These are phyloP conservation scores for Aspergillus ibericus DNA, from an alignment of 2,329 filamentous ascomycete species.

Conservation along the genomic window DNA sequence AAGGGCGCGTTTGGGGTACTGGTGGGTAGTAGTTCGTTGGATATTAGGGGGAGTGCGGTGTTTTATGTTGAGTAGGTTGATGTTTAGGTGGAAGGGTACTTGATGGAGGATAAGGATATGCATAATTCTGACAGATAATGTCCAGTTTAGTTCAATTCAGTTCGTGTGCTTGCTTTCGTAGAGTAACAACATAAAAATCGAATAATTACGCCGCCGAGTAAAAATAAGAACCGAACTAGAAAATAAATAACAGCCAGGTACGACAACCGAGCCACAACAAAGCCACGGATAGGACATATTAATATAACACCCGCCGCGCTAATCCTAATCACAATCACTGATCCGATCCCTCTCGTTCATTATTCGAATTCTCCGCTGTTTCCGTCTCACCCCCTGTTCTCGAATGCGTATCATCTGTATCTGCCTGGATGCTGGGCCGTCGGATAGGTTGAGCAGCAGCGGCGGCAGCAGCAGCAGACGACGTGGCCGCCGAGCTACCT, in stretches of 20 bases:
- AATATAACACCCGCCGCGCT: background rate
- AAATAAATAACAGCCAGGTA: no score
- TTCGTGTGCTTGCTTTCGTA: background rate
- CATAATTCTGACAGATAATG: background rate
- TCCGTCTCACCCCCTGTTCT: background rate
- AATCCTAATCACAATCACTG: no score
- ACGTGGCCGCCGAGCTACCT: constrained; percentile 1
- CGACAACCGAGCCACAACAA: no score
- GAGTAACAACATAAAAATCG: background rate
- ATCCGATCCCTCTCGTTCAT: constrained; percentile 1
- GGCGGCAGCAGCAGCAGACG: no score
- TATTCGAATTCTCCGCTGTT: background rate
- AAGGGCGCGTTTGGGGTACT: constrained; percentile 65
- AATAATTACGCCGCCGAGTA: no score
- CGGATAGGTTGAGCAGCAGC: background rate
- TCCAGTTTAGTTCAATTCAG: background rate
- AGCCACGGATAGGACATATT: background rate
- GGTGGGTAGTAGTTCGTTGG: constrained; percentile 55
- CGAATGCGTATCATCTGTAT: background rate
- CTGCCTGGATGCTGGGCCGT: background rate
- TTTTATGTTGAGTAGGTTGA: constrained; percentile 28
- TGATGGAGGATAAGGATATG: background rate
- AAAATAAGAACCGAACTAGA: no score
- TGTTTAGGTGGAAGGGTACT: background rate
- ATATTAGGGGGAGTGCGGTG: constrained; percentile 35